A percentile compares a stretch with the other conserved stretches of the same genome.
Conservation (phyloP, 768 basidiomycete genomes). For the Leccinum longicurvipes region DNA sequence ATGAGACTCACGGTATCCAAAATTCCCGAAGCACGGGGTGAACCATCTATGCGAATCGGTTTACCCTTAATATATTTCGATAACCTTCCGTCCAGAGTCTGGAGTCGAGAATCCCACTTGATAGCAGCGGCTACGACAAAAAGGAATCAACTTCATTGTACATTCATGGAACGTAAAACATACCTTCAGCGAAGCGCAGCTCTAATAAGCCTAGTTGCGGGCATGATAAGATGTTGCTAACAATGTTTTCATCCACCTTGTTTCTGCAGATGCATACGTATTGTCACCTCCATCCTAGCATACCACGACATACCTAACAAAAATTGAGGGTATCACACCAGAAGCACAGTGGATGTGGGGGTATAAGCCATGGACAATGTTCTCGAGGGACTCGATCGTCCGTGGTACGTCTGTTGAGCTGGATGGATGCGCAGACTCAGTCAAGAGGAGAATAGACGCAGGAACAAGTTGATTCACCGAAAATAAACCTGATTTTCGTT, state of each 20-base stretch:
- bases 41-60: conserved; percentile 70
- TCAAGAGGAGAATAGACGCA: background rate
- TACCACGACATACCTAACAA: conserved; percentile 47
- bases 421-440: background rate
- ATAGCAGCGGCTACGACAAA: conserved; percentile 54
- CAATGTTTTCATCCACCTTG: conserved; percentile 64
- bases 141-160: background rate
- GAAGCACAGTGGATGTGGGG: conserved; percentile 47
- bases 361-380: conserved; percentile 73
- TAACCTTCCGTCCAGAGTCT: conserved; percentile 59
- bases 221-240: conserved; percentile 67
- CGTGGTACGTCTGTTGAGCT: conserved; percentile 77
- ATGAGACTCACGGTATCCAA: conserved; percentile 57
- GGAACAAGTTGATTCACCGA: conserved; percentile 35
- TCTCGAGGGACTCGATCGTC: conserved; percentile 71
- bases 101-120: conserved; percentile 58
- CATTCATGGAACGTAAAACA: background rate
- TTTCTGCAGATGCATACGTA: conserved; percentile 46
- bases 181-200: conserved; percentile 62
- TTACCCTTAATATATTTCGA: conserved; percentile 67
- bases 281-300: background rate
- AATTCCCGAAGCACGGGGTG: conserved; percentile 70
- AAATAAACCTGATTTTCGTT: conserved; percentile 53
- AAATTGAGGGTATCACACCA: conserved; percentile 45
- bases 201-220: conserved; percentile 62